Percentiles rank a stretch among this genome's conserved stretches.
phyloP scores from a whole-genome alignment of 31 red algal species.

The Odonthalia washingtoniensis region DNA sequence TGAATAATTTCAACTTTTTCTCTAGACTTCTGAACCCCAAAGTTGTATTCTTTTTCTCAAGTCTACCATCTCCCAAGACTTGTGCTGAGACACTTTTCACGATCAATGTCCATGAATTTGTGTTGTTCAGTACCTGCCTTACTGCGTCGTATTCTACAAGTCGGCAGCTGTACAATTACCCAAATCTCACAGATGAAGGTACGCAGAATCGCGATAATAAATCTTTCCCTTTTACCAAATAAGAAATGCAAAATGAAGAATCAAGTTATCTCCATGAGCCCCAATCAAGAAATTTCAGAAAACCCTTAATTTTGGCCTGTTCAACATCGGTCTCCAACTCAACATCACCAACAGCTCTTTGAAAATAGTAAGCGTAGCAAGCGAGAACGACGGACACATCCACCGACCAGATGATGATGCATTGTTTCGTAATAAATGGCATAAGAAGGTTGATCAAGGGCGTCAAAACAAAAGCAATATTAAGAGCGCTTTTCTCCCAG shows the following conservation, averaged over 20 bases:
- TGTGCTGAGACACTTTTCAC: too few species aligned
- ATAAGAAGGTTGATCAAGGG: constrained; percentile 78
- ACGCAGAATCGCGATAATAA: too few species aligned
- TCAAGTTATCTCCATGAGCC: constrained; percentile 66
- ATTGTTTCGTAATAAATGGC: constrained; percentile 72
- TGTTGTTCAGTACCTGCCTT: too few species aligned
- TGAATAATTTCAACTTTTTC: too few species aligned
- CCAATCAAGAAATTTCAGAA: constrained; percentile 89
- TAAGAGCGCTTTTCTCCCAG: constrained; percentile 95
- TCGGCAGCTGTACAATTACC: too few species aligned
- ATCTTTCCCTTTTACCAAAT: background rate
- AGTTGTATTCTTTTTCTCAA: too few species aligned
- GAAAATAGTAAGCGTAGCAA: constrained; percentile 76
- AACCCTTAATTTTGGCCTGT: constrained; percentile 51
- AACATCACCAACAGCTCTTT: constrained; percentile 23
- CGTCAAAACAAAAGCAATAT: constrained; percentile 77
- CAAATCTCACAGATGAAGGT: too few species aligned
- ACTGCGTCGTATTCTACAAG: too few species aligned
- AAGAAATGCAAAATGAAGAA: background rate
- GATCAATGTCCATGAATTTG: too few species aligned
- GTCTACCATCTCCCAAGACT: too few species aligned
- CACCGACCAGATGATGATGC: constrained; percentile 72
- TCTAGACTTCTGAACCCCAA: too few species aligned
- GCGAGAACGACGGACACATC: constrained; percentile 71
- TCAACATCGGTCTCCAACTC: constrained; percentile 1